Base-by-base conservation (phyloP, 1,139 yeast species). In the Tardiomyces digboiensis region DNA sequence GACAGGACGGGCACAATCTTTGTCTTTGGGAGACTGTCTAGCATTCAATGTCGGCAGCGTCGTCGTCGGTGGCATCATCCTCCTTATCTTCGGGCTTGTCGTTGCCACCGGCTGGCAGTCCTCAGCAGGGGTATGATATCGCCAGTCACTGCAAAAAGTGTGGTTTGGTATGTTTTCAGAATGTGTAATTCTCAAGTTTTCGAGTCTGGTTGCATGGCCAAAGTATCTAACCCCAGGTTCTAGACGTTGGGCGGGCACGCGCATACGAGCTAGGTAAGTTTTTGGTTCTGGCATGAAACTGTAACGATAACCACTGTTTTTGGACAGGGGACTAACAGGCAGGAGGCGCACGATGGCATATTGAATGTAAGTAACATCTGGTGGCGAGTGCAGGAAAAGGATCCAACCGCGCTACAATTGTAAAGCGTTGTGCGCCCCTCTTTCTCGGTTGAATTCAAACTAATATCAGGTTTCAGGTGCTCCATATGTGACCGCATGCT, bases 401-500 rank as follows among this genome's bases (percentile, higher is more conserved):
- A n/a, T n/a, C n/a, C n/a, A n/a, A n/a, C n/a, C n/a, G n/a, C n/a
- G n/a, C n/a, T n/a, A n/a, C n/a, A n/a, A n/a, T n/a, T n/a, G n/a
- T n/a, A n/a, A n/a, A n/a, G n/a, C n/a, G n/a, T n/a, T n/a, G n/a
- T n/a, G n/a, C n/a, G n/a, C n/a, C n/a, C n/a, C n/a, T n/a, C n/a
- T n/a, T n/a, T n/a, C n/a, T n/a, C n/a, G n/a, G n/a, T n/a, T n/a
- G n/a, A n/a, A n/a, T n/a, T n/a, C n/a, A n/a, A n/a, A n/a, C 33
- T 26, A 26, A 26, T 16, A 13, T 16, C 10, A 26, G 33, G 97
- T 55, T 93, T 91, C 65, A 75, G 80, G 45, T 91, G 98, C 64
- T 82, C 93, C 47, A 82, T 83, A 54, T 91, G 98, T 64, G 72
- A 75, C 38, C 73, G 77, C 51, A 75, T 81, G 39, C 68, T 91